A percentile compares a stretch with the other conserved stretches of the same genome.
Evolutionary conservation across 78 protist species (phyloP).

Genomic region (Tieghemostelium lacteum): DNA sequence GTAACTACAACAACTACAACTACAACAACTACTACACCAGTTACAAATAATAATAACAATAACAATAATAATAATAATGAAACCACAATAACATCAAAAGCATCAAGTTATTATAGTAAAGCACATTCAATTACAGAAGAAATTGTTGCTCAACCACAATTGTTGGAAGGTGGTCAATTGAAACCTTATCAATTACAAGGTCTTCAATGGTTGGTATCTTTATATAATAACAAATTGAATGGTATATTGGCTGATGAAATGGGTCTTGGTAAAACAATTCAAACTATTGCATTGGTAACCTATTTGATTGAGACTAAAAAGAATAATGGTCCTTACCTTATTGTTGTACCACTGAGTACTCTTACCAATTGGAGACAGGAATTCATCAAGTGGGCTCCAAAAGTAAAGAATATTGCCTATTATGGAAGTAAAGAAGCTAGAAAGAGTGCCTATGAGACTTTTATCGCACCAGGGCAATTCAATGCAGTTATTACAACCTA

Average conservation of each 20-base stretch:
- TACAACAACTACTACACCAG: constrained; percentile 1
- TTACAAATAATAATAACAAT: background rate
- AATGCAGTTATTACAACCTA: constrained; percentile 90
- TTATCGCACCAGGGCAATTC: constrained; percentile 53
- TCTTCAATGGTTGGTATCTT: constrained; percentile 94
- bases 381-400: constrained; percentile 92
- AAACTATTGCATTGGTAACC: constrained; percentile 89
- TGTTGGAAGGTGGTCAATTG: constrained; percentile 85
- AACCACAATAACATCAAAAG: constrained; percentile 32
- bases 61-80: background rate
- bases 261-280: constrained; percentile 98
- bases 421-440: constrained; percentile 82
- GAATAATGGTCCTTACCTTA: constrained; percentile 94
- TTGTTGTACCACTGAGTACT: constrained; percentile 98
- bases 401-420: constrained; percentile 72
- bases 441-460: constrained; percentile 11
- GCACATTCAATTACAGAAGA: constrained; percentile 82
- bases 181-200: constrained; percentile 97
- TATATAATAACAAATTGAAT: constrained; percentile 90
- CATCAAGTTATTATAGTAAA: constrained; percentile 68
- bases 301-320: constrained; percentile 80
- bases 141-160: constrained; percentile 55
- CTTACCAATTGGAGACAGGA: constrained; percentile 89
- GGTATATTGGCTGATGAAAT: constrained; percentile 96
- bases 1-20: constrained; percentile 6